Conservation (phyloP, 352 stramenopile genomes). For the Globisporangium carolinianum region DNA sequence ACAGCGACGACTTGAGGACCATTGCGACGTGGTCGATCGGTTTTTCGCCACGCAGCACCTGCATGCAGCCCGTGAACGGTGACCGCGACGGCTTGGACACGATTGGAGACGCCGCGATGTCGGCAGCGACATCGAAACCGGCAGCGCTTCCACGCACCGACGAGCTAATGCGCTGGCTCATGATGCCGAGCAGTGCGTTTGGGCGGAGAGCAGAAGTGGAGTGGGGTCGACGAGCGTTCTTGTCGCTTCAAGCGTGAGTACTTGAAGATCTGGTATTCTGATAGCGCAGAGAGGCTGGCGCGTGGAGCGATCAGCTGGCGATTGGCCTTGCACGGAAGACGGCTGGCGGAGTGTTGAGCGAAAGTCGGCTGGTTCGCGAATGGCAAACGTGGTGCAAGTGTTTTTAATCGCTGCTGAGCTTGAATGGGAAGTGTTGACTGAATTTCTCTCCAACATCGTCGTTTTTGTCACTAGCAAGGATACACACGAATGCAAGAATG, state of each 20-base stretch:
- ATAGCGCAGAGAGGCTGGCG: no score
- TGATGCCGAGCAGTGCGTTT: neutral
- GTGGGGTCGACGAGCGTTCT: no score
- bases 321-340: neutral
- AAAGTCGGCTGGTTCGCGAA: no score
- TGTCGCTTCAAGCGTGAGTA: no score
- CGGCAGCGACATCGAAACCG: neutral
- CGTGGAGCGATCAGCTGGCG: neutral
- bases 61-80: constrained; percentile 13
- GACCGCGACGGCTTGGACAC: constrained; percentile 8
- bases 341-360: neutral
- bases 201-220: no score
- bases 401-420: no score
- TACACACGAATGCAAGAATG: no score
- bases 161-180: constrained; percentile 17
- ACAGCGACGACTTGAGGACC: constrained; percentile 46
- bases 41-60: constrained; percentile 25
- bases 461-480: no score
- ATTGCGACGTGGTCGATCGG: constrained; percentile 46
- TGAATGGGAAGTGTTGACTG: no score
- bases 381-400: no score
- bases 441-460: no score
- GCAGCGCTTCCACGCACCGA: constrained; percentile 3
- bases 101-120: neutral
- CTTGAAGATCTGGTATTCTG: no score